phyloP scores from a whole-genome alignment of 768 basidiomycete species.

The Pulveroboletus sp. region DNA sequence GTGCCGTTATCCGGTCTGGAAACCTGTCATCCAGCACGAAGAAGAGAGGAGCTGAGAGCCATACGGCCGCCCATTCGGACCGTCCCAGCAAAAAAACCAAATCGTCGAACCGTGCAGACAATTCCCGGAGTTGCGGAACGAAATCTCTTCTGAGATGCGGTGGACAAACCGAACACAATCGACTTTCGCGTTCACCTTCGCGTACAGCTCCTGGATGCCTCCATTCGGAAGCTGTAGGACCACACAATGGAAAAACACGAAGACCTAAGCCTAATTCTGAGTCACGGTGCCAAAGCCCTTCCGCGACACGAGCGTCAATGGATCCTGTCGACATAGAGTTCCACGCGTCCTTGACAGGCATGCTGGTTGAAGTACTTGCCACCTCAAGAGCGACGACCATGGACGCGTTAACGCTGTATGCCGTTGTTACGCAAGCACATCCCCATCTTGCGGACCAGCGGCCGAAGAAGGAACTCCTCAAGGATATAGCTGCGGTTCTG shows the following conservation, averaged over 20 bases:
- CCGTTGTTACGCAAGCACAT: conserved; percentile 47
- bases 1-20: background rate
- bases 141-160: background rate
- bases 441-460: conserved; percentile 44
- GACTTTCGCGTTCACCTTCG: conserved; percentile 11
- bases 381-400: conserved; percentile 68
- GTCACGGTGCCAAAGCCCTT: background rate
- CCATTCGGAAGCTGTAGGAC: background rate
- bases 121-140: background rate
- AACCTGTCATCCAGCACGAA: background rate
- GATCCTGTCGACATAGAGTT: conserved; percentile 19
- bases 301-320: background rate
- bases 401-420: conserved; percentile 50
- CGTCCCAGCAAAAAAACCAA: conserved; percentile 24
- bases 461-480: conserved; percentile 43
- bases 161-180: background rate
- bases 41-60: conserved; percentile 2
- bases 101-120: background rate
- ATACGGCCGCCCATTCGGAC: background rate
- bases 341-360: conserved; percentile 51
- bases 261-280: background rate
- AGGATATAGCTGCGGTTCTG: conserved; percentile 48
- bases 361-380: conserved; percentile 69
- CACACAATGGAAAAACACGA: conserved; percentile 5
- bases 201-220: background rate